phyloP scores from a whole-genome alignment of 352 stramenopile species.

The Achlya hypogyna region DNA sequence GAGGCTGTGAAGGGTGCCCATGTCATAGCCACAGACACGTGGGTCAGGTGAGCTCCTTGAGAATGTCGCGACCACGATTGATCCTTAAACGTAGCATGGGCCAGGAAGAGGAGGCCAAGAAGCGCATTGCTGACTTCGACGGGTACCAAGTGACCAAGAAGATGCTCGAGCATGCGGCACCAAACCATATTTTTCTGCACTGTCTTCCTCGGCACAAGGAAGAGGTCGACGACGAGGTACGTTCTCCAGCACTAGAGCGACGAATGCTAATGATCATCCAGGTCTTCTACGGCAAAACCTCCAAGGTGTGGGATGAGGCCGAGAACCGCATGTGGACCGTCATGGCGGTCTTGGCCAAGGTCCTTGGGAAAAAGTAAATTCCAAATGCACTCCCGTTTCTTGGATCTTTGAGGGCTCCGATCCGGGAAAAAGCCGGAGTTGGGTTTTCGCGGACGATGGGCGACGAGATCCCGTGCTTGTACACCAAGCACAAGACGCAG shows the following conservation, averaged over 20 bases:
- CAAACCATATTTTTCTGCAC: slow-evolving; percentile 94
- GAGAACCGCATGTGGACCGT: slow-evolving; percentile 99
- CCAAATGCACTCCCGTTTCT: too few species aligned
- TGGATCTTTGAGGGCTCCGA: not conserved
- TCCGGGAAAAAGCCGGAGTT: not conserved
- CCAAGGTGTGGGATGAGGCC: slow-evolving; percentile 94
- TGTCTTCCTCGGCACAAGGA: slow-evolving; percentile 95
- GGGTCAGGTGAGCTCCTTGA: slow-evolving; percentile 65
- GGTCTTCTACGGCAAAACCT: slow-evolving; percentile 94
- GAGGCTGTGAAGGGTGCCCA: slow-evolving; percentile 91
- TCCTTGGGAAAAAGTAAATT: slow-evolving; percentile 34
- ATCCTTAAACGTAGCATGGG: slow-evolving; percentile 60
- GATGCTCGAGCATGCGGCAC: slow-evolving; percentile 86
- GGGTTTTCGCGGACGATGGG: not conserved
- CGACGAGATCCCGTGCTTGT: slow-evolving; percentile 46
- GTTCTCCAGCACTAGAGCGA: not conserved
- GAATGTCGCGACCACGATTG: not conserved
- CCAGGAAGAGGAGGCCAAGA: slow-evolving; percentile 90
- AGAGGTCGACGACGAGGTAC: slow-evolving; percentile 95
- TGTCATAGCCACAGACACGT: slow-evolving; percentile 96
- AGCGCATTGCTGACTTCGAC: slow-evolving; percentile 90
- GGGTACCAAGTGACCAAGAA: slow-evolving; percentile 92
- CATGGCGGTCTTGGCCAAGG: slow-evolving; percentile 90
- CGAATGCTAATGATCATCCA: slow-evolving; percentile 22
- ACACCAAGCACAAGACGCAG: slow-evolving; percentile 83